Conservation (phyloP, 2,329 filamentous ascomycete species). For the Bipolaris sorokiniana region DNA sequence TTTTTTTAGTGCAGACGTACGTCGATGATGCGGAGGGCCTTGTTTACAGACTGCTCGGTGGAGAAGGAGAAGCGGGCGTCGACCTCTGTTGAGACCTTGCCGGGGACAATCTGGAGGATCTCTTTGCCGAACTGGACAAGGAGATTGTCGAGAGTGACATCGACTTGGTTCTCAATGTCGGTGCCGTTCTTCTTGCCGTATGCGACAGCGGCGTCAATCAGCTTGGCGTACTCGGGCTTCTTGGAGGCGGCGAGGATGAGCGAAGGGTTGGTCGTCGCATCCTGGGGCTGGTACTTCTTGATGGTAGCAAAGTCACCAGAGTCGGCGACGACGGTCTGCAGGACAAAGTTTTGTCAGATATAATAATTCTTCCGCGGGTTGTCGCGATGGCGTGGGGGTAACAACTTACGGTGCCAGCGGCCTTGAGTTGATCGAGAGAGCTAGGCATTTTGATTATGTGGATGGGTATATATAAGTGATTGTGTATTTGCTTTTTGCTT, state of each 20-base stretch:
- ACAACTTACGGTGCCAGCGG: slow-evolving; percentile 86
- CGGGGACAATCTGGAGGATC: slow-evolving; percentile 95
- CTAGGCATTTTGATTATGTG: slow-evolving; percentile 68
- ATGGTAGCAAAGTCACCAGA: slow-evolving; percentile 88
- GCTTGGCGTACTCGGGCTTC: slow-evolving; percentile 92
- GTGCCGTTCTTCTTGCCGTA: slow-evolving; percentile 80
- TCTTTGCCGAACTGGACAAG: slow-evolving; percentile 98
- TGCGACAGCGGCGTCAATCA: slow-evolving; percentile 84
- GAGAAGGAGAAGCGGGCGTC: slow-evolving; percentile 96
- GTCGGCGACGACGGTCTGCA: slow-evolving; percentile 91
- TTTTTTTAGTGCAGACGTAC: slow-evolving; percentile 59
- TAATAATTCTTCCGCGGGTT: slow-evolving; percentile 9
- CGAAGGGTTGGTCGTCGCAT: slow-evolving; percentile 99
- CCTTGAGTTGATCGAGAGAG: slow-evolving; percentile 96
- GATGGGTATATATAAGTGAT: slow-evolving; percentile 25
- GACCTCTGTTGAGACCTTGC: slow-evolving; percentile 98
- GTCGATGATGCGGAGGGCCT: slow-evolving; percentile 96
- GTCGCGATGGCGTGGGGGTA: slow-evolving; percentile 26
- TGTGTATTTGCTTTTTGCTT: slow-evolving; percentile 6
- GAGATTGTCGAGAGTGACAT: slow-evolving; percentile 87
- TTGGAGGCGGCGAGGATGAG: slow-evolving; percentile 98
- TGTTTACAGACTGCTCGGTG: slow-evolving; percentile 87
- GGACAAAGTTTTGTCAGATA: slow-evolving; percentile 14
- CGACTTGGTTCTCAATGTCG: slow-evolving; percentile 79
- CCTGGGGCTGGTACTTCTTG: slow-evolving; percentile 99